These are phyloP conservation scores for Chionographis japonica DNA, from an alignment of 106 monocot genomes.

Conservation along the genomic window DNA sequence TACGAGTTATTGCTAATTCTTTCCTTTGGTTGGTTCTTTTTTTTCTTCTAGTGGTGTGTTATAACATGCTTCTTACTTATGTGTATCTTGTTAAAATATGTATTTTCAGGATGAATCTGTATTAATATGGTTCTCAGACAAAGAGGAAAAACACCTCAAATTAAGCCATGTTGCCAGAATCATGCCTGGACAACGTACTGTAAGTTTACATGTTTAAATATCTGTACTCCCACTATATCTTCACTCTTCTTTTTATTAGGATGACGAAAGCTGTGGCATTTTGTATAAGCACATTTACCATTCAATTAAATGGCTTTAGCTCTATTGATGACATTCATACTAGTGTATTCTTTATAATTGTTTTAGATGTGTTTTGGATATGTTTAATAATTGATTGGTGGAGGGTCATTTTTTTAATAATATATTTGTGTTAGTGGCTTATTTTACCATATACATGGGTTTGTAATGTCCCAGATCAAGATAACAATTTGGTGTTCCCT, in stretches of 20 bases:
- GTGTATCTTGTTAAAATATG: background rate
- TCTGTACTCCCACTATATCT: background rate
- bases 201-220: conserved; percentile 22
- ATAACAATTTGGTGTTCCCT: no score
- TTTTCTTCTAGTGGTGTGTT: background rate
- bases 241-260: background rate
- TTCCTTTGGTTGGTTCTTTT: background rate
- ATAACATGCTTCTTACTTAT: background rate
- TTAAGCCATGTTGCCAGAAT: conserved; percentile 93
- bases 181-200: conserved; percentile 98
- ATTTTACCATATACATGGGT: no score
- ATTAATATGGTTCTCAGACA: conserved; percentile 96
- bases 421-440: no score
- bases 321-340: no score
- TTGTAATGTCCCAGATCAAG: no score
- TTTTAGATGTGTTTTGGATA: no score
- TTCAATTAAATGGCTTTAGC: no score
- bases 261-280: background rate
- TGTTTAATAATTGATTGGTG: no score
- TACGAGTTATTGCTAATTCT: background rate
- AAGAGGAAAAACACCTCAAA: conserved; percentile 97
- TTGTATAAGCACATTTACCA: no score
- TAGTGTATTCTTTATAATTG: no score
- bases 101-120: conserved; percentile 86
- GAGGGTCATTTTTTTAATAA: no score